Conservation (phyloP, 305 asterid genomes). For the Nicotiana rustica region DNA sequence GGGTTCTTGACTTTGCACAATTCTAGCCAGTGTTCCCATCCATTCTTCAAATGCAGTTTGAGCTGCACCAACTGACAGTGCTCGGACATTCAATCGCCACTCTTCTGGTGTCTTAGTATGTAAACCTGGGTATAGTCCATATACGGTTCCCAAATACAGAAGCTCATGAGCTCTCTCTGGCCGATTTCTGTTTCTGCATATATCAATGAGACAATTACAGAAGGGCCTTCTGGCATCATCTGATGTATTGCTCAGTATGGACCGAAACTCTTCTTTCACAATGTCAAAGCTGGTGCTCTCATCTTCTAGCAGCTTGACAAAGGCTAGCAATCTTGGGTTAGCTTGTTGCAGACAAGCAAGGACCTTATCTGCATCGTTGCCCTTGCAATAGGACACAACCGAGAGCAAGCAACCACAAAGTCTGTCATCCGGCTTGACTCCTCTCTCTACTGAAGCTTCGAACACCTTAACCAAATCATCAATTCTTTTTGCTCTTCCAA, state of each 20-base stretch:
- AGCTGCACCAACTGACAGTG: constrained; percentile 91
- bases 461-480: constrained; percentile 81
- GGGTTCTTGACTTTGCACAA: constrained; percentile 61
- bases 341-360: constrained; percentile 67
- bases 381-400: constrained; percentile 68
- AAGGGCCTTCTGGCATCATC: constrained; percentile 83
- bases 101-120: constrained; percentile 86
- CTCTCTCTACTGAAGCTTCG: constrained; percentile 54
- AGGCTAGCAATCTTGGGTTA: constrained; percentile 56
- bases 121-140: constrained; percentile 83
- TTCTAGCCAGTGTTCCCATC: constrained; percentile 70
- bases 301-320: constrained; percentile 55
- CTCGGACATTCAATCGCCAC: constrained; percentile 83
- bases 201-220: constrained; percentile 89
- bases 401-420: constrained; percentile 89
- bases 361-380: constrained; percentile 69
- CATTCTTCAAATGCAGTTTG: constrained; percentile 92
- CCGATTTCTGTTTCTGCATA: constrained; percentile 62
- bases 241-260: constrained; percentile 60
- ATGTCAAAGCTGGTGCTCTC: constrained; percentile 48
- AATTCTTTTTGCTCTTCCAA: constrained; percentile 76
- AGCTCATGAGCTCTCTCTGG: constrained; percentile 82
- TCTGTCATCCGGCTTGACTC: constrained; percentile 87
- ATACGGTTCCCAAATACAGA: constrained; percentile 71
- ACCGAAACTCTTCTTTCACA: constrained; percentile 69